A percentile compares a stretch with the other conserved stretches of the same genome.
These are phyloP conservation scores for Cyphellophora europaea DNA, from an alignment of 2,329 filamentous ascomycete genomes.

Conservation along the genomic window DNA sequence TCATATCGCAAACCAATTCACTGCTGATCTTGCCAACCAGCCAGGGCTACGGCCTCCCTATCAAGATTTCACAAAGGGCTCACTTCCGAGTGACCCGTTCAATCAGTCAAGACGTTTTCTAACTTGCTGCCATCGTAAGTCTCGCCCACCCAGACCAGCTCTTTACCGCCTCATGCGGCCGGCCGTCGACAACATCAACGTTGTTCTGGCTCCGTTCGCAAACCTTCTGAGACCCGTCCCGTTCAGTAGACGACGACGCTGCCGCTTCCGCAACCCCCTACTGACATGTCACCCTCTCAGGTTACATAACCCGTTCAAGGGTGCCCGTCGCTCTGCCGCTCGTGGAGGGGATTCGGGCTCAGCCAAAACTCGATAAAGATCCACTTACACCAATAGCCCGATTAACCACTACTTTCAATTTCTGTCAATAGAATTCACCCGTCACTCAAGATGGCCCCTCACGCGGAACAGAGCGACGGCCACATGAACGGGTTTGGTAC, in stretches of 20 bases:
- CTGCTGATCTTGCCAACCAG: neutral
- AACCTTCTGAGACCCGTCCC: too few species aligned
- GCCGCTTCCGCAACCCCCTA: slow-evolving; percentile 12
- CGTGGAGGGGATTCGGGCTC: slow-evolving; percentile 67
- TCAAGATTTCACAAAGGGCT: slow-evolving; percentile 10
- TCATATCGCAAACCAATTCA: neutral
- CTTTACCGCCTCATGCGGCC: too few species aligned
- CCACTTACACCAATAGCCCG: too few species aligned
- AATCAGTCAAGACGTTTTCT: slow-evolving; percentile 90
- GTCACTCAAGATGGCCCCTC: slow-evolving; percentile 84
- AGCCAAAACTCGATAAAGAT: slow-evolving; percentile 37
- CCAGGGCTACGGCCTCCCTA: neutral
- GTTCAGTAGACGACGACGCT: too few species aligned
- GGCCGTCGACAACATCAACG: too few species aligned
- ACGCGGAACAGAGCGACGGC: slow-evolving; percentile 60
- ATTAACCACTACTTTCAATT: too few species aligned
- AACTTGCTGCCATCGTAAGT: slow-evolving; percentile 94
- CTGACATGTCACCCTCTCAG: slow-evolving; percentile 40
- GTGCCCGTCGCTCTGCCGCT: slow-evolving; percentile 86
- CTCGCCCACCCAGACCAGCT: slow-evolving; percentile 2
- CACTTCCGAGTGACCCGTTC: slow-evolving; percentile 22
- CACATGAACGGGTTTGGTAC: slow-evolving; percentile 43
- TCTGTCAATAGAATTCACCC: too few species aligned
- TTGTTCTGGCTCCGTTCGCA: too few species aligned
- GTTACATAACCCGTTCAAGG: slow-evolving; percentile 91